Conservation (phyloP, 2,329 filamentous ascomycete species). For the Acrocalymma vagum region DNA sequence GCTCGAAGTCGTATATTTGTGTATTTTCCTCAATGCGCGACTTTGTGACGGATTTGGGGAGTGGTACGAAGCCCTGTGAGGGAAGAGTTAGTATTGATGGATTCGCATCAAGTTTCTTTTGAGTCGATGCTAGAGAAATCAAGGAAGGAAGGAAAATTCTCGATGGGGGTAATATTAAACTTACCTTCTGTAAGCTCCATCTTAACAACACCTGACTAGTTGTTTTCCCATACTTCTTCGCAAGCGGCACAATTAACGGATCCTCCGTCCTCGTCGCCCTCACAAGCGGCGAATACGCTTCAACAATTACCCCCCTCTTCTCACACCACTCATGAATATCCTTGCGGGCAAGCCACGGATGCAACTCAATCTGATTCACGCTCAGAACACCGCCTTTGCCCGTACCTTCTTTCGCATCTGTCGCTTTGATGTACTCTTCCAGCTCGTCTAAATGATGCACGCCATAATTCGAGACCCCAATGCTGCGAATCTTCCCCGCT, state of each 20-base stretch:
- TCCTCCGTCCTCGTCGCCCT: constrained; percentile 60
- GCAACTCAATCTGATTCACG: constrained; percentile 84
- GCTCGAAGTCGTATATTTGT: constrained; percentile 67
- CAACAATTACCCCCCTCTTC: constrained; percentile 57
- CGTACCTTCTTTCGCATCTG: constrained; percentile 69
- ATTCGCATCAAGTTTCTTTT: too few relatives aligned
- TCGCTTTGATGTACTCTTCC: constrained; percentile 64
- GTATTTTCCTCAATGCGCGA: constrained; percentile 69
- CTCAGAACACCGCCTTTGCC: constrained; percentile 76
- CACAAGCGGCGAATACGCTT: constrained; percentile 59
- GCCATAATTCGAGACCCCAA: constrained; percentile 65
- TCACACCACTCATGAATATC: constrained; percentile 83
- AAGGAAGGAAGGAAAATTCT: not conserved
- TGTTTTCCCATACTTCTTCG: constrained; percentile 66
- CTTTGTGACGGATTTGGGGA: constrained; percentile 70
- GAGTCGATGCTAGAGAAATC: too few relatives aligned
- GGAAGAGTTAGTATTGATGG: too few relatives aligned
- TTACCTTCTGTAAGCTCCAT: constrained; percentile 61
- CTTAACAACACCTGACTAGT: constrained; percentile 66
- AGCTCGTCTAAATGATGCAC: constrained; percentile 64
- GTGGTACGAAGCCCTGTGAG: constrained; percentile 65
- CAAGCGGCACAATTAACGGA: constrained; percentile 58
- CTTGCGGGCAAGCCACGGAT: constrained; percentile 83
- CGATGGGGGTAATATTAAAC: not conserved
- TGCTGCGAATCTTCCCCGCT: constrained; percentile 60